These are phyloP conservation scores for Haematococcus lacustris DNA, from an alignment of 139 green algal species.

Conservation along the genomic window DNA sequence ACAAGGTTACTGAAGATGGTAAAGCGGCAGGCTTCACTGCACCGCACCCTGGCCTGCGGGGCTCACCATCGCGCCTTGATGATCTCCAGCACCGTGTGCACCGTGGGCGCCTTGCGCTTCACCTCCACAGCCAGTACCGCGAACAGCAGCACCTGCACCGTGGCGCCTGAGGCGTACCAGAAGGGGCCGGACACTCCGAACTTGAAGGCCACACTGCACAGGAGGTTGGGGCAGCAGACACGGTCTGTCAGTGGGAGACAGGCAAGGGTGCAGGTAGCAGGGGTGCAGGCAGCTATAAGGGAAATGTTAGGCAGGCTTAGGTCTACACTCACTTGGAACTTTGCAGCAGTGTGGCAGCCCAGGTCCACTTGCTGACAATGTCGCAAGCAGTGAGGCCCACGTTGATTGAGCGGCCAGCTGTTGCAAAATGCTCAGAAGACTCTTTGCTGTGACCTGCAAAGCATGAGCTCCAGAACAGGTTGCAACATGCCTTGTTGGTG, in stretches of 20 bases:
- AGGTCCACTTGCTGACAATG: conserved; percentile 54
- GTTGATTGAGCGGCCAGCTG: conserved; percentile 59
- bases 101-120: conserved; percentile 86
- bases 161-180: conserved; percentile 87
- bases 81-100: conserved; percentile 86
- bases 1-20: no score
- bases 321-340: conserved; percentile 16
- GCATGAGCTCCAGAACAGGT: background rate
- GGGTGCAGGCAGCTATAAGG: background rate
- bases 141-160: conserved; percentile 91
- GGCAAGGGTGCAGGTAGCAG: background rate
- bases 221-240: background rate
- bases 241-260: background rate
- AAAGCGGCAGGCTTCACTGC: no score
- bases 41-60: no score
- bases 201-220: conserved; percentile 8
- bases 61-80: conserved; percentile 48
- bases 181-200: conserved; percentile 51
- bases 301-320: background rate
- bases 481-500: no score
- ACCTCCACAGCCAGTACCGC: conserved; percentile 88
- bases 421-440: conserved; percentile 28
- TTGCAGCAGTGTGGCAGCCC: conserved; percentile 48
- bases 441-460: background rate
- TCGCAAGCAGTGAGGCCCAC: conserved; percentile 61